Evolutionary conservation across 345 rosid species (phyloP), one percentile per base, ranked within the genome.

Genomic region (Citrus maxima): DNA sequence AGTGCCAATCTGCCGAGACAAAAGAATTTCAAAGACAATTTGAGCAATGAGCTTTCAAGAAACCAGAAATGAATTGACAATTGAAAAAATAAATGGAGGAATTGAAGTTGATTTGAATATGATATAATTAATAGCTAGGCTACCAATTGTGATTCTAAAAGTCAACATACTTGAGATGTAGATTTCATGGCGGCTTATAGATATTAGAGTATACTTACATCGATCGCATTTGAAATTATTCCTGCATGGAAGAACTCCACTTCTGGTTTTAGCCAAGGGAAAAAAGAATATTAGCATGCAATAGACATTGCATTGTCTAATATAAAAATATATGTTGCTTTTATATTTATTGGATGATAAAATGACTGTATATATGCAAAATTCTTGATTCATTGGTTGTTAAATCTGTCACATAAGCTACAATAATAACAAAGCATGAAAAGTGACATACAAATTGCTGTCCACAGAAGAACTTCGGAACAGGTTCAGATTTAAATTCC

Each of bases 401-500:
- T 40, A 73, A 73, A 34, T 18, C 27, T 40, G 56, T 61, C 56
- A 28, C 27, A 25, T 30, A 21, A 32, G 28, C 28, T 19, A 46
- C 5, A 74, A 60, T 3, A 56, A 40, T 16, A 65, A 62, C 55
- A 51, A 70, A 56, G 61, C 35, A 77, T 66, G 34, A 28, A 56
- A 67, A 61, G 46, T 75, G 78, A 77, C 92, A 83, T 87, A 93
- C 97, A 81, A 73, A 62, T 77, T 80, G 77, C 74, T 85, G 51
- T 79, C 70, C 9, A 40, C 80, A 1, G 86, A 79, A 74, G 92
- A 84, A 82, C 91, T 89, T 72, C 80, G 82, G 73, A 86, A 93
- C 77, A 91, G 80, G 86, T 93, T 93, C 75, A 92, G 80, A 85
- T 89, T 85, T 73, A 88, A 81, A 80, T 87, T 85, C 90, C 92